Evolutionary conservation across 2,329 filamentous ascomycete species (phyloP), one percentile per base, ranked within the genome.

Genomic region (Exophiala viscosa): DNA sequence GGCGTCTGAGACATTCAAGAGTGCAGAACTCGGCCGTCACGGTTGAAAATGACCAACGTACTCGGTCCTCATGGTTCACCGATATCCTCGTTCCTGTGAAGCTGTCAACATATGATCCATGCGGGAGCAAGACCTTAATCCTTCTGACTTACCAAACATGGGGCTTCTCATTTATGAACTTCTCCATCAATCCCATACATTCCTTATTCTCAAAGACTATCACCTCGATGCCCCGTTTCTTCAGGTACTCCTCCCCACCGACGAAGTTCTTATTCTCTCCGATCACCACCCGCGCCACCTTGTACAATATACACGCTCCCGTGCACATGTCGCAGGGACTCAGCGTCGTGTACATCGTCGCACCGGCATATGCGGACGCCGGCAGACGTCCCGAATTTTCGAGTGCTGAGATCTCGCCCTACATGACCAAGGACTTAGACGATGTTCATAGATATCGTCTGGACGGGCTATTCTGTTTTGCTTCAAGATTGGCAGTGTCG

Each of bases 281-380:
- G 61, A 91, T 81, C 28, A 91, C 86, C 2, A 90, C 86, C 17
- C 87, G 79, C 42, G 79, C 76, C 52, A 91, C 79, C 63, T 86
- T 86, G 75, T 90, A 91, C 54, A 90, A 76, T 54, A 91, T 73
- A 64, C 86, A 90, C 2, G 87, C 86, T 7, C 87, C 87, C 3
- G 87, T 89, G 69, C 85, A 91, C 87, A 90, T 90, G 65, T 88
- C 85, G 67, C 87, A 91, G 0, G 87, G 87, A 2, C 85, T 88
- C 5, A 91, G 74, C 0, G 87, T 90, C 2, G 87, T 91, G 70
- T 88, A 91, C 85, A 91, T 90, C n/a, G 86, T 90, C 33, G 84
- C 80, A 28, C 83, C 84, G 60, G 78, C 77, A 69, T 90, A 90
- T 5, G 79, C 78, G 1, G 80, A 80, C 13, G 85, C 86, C 31